phyloP scores from a whole-genome alignment of 495 filamentous ascomycete species.

The Trichocladium antarcticum region DNA sequence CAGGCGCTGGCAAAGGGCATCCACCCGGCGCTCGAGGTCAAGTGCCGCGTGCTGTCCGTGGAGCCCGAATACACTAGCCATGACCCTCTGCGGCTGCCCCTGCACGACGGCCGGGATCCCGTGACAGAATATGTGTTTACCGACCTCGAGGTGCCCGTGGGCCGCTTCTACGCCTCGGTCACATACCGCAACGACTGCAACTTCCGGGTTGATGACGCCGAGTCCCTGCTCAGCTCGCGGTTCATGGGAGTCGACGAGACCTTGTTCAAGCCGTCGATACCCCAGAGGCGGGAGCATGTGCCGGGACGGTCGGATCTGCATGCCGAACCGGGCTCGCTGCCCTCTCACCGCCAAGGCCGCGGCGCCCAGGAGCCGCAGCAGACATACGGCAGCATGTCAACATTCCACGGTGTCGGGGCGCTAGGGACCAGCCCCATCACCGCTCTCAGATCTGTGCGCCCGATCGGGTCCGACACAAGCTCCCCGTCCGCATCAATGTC shows the following conservation, averaged over 20 bases:
- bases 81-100: constrained; percentile 60
- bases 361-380: constrained; percentile 55
- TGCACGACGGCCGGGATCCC: constrained; percentile 57
- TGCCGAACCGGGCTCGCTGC: constrained; percentile 65
- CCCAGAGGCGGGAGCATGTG: constrained; percentile 17
- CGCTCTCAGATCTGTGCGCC: constrained; percentile 58
- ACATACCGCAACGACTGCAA: constrained; percentile 78
- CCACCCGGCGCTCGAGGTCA: constrained; percentile 54
- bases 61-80: constrained; percentile 41
- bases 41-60: constrained; percentile 60
- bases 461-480: constrained; percentile 45
- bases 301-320: constrained; percentile 29
- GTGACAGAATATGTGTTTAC: constrained; percentile 69
- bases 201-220: constrained; percentile 83
- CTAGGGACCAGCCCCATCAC: constrained; percentile 77
- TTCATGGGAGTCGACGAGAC: constrained; percentile 79
- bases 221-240: constrained; percentile 86
- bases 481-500: constrained; percentile 56
- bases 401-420: constrained; percentile 74
- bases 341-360: constrained; percentile 37
- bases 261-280: constrained; percentile 66
- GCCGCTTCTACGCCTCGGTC: constrained; percentile 68
- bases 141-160: constrained; percentile 72
- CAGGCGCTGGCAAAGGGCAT: constrained; percentile 53
- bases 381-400: constrained; percentile 86